Evolutionary conservation across 768 basidiomycete genomes (phyloP), one percentile per base, ranked within the genome.

Genomic region (Rhodotorula sphaerocarpa): DNA sequence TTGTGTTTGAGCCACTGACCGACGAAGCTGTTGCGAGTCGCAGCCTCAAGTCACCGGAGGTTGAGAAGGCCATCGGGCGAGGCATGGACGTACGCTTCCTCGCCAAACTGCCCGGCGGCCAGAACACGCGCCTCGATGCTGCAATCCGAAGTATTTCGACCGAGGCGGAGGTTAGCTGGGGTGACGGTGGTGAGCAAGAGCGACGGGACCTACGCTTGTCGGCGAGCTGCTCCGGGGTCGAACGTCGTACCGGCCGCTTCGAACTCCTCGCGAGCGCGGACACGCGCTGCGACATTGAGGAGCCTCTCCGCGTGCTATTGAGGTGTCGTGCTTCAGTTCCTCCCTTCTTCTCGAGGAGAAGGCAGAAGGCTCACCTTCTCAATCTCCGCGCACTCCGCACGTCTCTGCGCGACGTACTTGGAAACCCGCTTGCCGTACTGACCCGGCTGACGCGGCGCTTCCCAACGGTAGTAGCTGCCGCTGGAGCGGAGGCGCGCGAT

Each of bases 241-340:
- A 7, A 11, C 5, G n/a, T 7, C n/a, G 16, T 15, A 3, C 21
- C 18, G 30, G 23, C 57, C 3, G 11, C 23, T 12, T 48, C 18
- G 0, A 34, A 41, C 31, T 50, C 50, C 14, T 53, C 12, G 30
- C 34, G 12, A 28, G 25, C 14, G 10, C 36, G 33, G 23, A 57
- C 25, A 18, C 28, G 28, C 5, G 16, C 33, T 16, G 52, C 45
- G 5, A 44, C 44, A 2, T 33, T 41, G 39, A 63, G 58, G 28
- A 57, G 56, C 16, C 3, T 14, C 36, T 50, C 46, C 20, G 46
- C 47, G 36, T 57, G 46, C 56, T 57, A 31, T 21, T 18, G 20
- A 15, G 5, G 9, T 0, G 42, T 5, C 16, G n/a, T n/a, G n/a
- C n/a, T n/a, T n/a, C n/a, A n/a, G n/a, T n/a, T n/a, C n/a, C n/a